Conservation (phyloP, 2,329 filamentous ascomycete genomes). For the Mollisia scopiformis region DNA sequence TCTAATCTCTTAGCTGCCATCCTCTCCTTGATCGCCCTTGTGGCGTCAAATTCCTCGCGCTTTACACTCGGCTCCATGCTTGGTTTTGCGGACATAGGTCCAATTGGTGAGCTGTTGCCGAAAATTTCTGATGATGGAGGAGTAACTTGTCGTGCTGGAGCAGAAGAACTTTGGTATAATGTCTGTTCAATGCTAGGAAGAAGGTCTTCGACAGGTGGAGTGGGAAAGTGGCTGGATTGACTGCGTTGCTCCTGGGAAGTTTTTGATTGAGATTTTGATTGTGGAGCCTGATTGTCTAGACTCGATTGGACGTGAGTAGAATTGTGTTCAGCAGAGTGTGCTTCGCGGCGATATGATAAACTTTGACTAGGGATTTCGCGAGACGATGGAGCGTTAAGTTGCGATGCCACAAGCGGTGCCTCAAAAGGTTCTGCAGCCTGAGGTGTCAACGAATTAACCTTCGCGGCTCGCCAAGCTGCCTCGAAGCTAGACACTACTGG, state of each 20-base stretch:
- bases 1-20: not conserved
- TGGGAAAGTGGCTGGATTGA: slow-evolving; percentile 13
- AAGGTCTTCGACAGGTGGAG: slow-evolving; percentile 8
- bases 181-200: slow-evolving; percentile 18
- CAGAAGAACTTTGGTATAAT: not conserved
- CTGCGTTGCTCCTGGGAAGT: not conserved
- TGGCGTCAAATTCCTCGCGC: not conserved
- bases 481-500: slow-evolving; percentile 11
- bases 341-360: not conserved
- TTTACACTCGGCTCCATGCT: not conserved
- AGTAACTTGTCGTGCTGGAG: not conserved
- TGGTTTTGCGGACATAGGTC: not conserved
- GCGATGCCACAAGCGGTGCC: not conserved
- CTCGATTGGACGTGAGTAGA: not conserved
- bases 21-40: not conserved
- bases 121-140: not conserved
- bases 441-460: slow-evolving; percentile 12
- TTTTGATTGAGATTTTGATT: not conserved
- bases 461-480: slow-evolving; percentile 18
- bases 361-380: not conserved
- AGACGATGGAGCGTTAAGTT: not conserved
- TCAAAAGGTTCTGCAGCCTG: not conserved
- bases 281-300: not conserved
- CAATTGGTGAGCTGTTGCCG: not conserved
- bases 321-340: not conserved